Evolutionary conservation across 148 eudicot genomes (phyloP).

Genomic region (Linanthus parryae): DNA sequence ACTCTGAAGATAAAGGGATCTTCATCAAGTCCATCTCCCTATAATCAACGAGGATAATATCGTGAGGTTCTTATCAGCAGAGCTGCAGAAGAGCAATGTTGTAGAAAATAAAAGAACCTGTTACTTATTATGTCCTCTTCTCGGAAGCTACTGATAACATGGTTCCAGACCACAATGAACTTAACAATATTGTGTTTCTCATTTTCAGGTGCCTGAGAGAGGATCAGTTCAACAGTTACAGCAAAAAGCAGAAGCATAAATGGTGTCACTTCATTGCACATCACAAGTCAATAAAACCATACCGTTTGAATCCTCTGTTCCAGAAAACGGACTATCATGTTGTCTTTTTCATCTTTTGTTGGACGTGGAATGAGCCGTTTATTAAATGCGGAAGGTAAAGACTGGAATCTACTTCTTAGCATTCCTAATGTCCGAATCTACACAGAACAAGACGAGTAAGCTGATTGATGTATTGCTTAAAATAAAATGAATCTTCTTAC

Average conservation of each 20-base stretch:
- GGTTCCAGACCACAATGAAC: slow-evolving; percentile 86
- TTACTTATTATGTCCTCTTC: slow-evolving; percentile 93
- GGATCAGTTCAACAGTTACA: slow-evolving; percentile 6
- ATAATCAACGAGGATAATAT: slow-evolving; percentile 17
- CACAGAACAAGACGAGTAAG: slow-evolving; percentile 9
- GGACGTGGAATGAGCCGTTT: slow-evolving; percentile 55
- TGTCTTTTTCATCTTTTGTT: slow-evolving; percentile 26
- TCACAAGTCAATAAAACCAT: slow-evolving; percentile 5
- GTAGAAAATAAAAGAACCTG: slow-evolving; percentile 32
- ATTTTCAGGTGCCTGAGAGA: slow-evolving; percentile 42
- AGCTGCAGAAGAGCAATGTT: no score
- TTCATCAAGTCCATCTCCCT: slow-evolving; percentile 97
- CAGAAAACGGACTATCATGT: slow-evolving; percentile 31
- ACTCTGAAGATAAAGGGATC: slow-evolving; percentile 68
- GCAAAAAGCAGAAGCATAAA: slow-evolving; percentile 8
- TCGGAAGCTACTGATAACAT: slow-evolving; percentile 77
- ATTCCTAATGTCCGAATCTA: slow-evolving; percentile 92
- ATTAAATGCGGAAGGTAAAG: slow-evolving; percentile 72
- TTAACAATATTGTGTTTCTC: slow-evolving; percentile 50
- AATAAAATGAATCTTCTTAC: slow-evolving; percentile 27
- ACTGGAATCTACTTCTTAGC: slow-evolving; percentile 83
- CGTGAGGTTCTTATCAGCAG: neutral
- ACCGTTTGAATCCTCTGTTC: slow-evolving; percentile 50
- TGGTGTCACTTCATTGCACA: neutral
- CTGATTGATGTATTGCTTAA: neutral